A percentile compares a stretch with the other conserved stretches of the same genome.
Evolutionary conservation across 805 yeast species (phyloP).

Genomic region (Kodamaea nitidulidarum): DNA sequence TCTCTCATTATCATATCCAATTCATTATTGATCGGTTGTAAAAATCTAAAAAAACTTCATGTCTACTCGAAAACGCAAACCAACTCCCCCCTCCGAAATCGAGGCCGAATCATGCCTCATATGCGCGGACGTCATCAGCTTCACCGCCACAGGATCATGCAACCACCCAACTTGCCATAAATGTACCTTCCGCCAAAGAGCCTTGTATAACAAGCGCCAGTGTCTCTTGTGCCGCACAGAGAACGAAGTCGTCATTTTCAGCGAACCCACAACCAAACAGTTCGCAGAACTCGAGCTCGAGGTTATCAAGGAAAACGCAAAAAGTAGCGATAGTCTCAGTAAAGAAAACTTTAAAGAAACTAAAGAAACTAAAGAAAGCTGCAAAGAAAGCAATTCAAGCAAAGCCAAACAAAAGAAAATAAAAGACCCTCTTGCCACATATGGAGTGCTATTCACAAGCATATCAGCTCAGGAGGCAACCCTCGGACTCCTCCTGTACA

Average conservation of each 20-base stretch:
- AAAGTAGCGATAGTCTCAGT: no score
- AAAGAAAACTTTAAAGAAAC: no score
- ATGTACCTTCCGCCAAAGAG: constrained; percentile 81
- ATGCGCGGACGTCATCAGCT: constrained; percentile 71
- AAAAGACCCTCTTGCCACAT: constrained; percentile 39
- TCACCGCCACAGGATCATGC: constrained; percentile 74
- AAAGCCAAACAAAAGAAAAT: constrained; percentile 30
- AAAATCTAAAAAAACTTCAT: no score
- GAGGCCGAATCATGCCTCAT: constrained; percentile 59
- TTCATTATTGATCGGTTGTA: no score
- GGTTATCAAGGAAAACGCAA: not conserved
- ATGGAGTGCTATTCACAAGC: constrained; percentile 59
- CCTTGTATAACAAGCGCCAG: constrained; percentile 63
- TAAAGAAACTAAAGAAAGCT: no score
- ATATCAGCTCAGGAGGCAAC: constrained; percentile 46
- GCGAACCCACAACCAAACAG: constrained; percentile 37
- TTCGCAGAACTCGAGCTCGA: not conserved
- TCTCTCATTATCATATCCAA: no score
- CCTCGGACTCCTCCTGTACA: constrained; percentile 46
- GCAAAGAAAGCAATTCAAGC: constrained; percentile 9
- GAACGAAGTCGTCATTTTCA: constrained; percentile 52
- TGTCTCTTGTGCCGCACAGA: constrained; percentile 87
- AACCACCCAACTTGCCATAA: constrained; percentile 78
- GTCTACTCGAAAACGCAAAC: not conserved
- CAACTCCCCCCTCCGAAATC: not conserved